These are phyloP conservation scores for Plasmodium adleri DNA, from an alignment of 169 alveolate genomes.

Conservation along the genomic window DNA sequence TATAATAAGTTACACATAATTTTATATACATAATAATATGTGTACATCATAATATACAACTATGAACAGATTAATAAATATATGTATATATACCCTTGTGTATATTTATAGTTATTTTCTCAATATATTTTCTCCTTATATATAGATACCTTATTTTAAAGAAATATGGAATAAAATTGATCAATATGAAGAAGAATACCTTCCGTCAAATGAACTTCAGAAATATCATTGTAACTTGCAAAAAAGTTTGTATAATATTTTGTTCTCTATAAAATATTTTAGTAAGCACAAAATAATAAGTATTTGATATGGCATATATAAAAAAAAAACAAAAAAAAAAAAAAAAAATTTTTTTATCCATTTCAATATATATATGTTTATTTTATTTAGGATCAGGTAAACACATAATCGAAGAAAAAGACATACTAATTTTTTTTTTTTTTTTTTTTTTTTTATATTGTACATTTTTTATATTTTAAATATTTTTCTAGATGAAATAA, in stretches of 20 bases:
- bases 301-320: too few relatives aligned
- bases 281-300: slow-evolving; percentile 18
- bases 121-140: neutral
- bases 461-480: slow-evolving; percentile 12
- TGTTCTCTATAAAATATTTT: slow-evolving; percentile 69
- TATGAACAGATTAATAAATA: too few relatives aligned
- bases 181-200: slow-evolving; percentile 49
- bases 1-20: too few relatives aligned
- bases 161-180: slow-evolving; percentile 56
- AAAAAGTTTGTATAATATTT: slow-evolving; percentile 51
- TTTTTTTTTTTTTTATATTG: neutral
- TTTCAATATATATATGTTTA: too few relatives aligned
- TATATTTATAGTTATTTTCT: neutral
- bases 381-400: too few relatives aligned
- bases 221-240: slow-evolving; percentile 34
- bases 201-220: slow-evolving; percentile 48
- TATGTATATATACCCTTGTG: too few relatives aligned
- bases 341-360: too few relatives aligned
- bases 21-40: too few relatives aligned
- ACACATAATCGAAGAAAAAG: too few relatives aligned
- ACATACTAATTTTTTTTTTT: too few relatives aligned
- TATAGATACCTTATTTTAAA: slow-evolving; percentile 43
- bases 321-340: too few relatives aligned
- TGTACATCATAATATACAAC: too few relatives aligned
- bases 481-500: slow-evolving; percentile 42